Evolutionary conservation across 129 eudicot genomes (phyloP).

Genomic region (Helianthus annuus): DNA sequence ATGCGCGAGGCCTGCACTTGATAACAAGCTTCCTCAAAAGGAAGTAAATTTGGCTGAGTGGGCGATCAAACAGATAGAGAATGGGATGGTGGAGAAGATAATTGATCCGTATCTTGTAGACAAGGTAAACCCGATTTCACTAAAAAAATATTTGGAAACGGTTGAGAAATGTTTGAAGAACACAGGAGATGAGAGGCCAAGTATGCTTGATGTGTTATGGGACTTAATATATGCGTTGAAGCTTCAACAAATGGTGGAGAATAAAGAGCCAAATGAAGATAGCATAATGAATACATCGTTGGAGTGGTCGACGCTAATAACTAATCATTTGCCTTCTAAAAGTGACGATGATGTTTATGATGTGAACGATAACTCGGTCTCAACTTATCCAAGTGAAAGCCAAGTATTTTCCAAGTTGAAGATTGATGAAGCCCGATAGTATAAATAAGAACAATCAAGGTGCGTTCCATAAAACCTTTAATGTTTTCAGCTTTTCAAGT

Average conservation of each 20-base stretch:
- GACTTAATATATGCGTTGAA: slow-evolving; percentile 54
- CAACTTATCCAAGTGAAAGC: slow-evolving; percentile 36
- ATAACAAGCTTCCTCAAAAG: slow-evolving; percentile 40
- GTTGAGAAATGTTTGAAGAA: slow-evolving; percentile 56
- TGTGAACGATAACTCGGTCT: slow-evolving; percentile 1
- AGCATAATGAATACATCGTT: slow-evolving; percentile 48
- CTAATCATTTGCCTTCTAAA: slow-evolving; percentile 41
- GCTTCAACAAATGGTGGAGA: slow-evolving; percentile 43
- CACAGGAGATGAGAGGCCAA: slow-evolving; percentile 61
- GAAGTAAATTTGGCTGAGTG: slow-evolving; percentile 60
- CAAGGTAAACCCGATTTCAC: slow-evolving; percentile 43
- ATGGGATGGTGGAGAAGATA: slow-evolving; percentile 46
- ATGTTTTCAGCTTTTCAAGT: no score
- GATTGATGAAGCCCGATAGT: slow-evolving; percentile 50
- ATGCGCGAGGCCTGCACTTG: slow-evolving; percentile 60
- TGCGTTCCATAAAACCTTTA: no score
- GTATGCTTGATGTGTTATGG: slow-evolving; percentile 64
- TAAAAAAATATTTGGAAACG: slow-evolving; percentile 52
- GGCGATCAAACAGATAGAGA: slow-evolving; percentile 43
- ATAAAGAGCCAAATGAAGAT: slow-evolving; percentile 40
- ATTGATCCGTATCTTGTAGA: slow-evolving; percentile 52
- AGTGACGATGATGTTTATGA: slow-evolving; percentile 26
- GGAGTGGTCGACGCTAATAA: slow-evolving; percentile 27
- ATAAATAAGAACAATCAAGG: not conserved
- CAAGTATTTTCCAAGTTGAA: slow-evolving; percentile 56